These are phyloP conservation scores for Oryza officinalis DNA, from an alignment of 176 grass and related monocot species.

Conservation along the genomic window DNA sequence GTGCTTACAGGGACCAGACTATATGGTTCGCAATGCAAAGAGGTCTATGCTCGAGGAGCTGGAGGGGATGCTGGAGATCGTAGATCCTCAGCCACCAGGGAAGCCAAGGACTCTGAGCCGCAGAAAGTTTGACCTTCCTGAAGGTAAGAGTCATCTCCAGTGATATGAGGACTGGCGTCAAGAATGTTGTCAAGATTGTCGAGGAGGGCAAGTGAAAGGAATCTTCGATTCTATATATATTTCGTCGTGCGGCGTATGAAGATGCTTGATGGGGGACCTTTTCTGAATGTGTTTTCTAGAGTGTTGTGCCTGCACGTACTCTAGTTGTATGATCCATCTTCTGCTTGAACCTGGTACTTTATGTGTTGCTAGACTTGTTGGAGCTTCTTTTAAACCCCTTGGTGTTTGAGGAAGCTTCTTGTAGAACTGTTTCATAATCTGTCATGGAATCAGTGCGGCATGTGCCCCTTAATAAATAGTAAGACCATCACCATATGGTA, in stretches of 20 bases:
- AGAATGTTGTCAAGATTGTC: slow-evolving; percentile 40
- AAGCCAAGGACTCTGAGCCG: slow-evolving; percentile 32
- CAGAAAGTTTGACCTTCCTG: slow-evolving; percentile 69
- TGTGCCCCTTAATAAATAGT: slow-evolving; percentile 1
- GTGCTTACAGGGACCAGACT: slow-evolving; percentile 56
- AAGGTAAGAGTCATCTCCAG: slow-evolving; percentile 44
- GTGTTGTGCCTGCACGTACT: background rate
- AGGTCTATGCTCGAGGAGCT: slow-evolving; percentile 82
- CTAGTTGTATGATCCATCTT: background rate
- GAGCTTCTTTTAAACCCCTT: background rate
- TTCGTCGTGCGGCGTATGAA: background rate
- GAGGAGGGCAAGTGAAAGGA: slow-evolving; percentile 43
- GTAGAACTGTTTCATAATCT: background rate
- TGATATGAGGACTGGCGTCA: slow-evolving; percentile 46
- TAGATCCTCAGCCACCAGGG: slow-evolving; percentile 59
- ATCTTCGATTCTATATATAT: background rate
- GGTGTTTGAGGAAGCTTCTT: background rate
- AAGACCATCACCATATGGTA: background rate
- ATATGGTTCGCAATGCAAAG: slow-evolving; percentile 70
- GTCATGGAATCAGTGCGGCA: background rate
- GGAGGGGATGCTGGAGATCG: slow-evolving; percentile 67
- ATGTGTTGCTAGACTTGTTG: background rate
- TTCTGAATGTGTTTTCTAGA: background rate
- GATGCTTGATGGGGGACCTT: background rate
- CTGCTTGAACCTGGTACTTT: background rate